Evolutionary conservation across 176 grass and related monocot species (phyloP), one percentile per base, ranked within the genome.

Genomic region (Luzula sylvatica): DNA sequence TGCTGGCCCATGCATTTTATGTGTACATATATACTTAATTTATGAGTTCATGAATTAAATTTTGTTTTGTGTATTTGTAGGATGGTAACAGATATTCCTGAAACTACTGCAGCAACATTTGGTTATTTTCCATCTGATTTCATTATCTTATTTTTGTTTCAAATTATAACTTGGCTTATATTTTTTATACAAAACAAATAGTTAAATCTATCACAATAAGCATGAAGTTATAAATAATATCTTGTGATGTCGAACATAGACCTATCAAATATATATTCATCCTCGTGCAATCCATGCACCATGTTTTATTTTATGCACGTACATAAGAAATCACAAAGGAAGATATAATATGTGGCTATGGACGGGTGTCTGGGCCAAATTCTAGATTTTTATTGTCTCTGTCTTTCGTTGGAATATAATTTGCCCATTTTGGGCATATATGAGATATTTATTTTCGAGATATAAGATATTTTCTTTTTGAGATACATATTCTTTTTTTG

Each of bases 31-130:
- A 26, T 15, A 2, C 26, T 6, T 12, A 53, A 12, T 53, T 13
- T 19, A 26, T 53, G 8, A 53, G 15, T 8, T 56, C n/a, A 26
- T 53, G 21, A 53, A 24, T 21, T 4, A 7, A 47, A 26, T 65
- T 5, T 72, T 21, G 19, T 29, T 44, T 24, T 52, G 52, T 35
- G 30, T 35, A 35, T n/a, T 20, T 73, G 53, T 51, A 96, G 92
- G 92, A 68, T 89, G 78, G 85, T 86, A 20, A 56, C 71, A 23
- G 81, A 90, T 53, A 86, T 98, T 49, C 92, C 81, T 39, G 92
- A 29, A 70, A 71, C 77, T 28, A 98, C 85, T 23, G 56, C 48
- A 15, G 38, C 38, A 52, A 69, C 25, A 57, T 90, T 76, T 9
- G 92, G 90, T 96, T 75, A 52, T 80, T 60, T 40, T 20, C 32